Evolutionary conservation across 2,329 filamentous ascomycete genomes (phyloP).

Genomic region (Colletotrichum sp.): DNA sequence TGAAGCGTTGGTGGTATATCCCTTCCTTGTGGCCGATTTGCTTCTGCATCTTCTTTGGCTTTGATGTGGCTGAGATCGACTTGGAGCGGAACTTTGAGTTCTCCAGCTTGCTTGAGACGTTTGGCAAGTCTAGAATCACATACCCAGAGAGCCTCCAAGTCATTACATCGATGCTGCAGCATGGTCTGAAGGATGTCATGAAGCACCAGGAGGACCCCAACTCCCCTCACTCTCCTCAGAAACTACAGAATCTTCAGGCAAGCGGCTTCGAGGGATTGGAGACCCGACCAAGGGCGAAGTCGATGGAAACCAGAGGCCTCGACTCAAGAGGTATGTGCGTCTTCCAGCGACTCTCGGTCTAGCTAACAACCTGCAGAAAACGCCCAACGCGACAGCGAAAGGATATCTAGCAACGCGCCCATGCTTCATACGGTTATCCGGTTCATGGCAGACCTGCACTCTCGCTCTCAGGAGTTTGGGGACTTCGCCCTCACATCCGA

Average conservation of each 20-base stretch:
- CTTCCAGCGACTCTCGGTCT: background rate
- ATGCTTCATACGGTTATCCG: conserved; percentile 78
- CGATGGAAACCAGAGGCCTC: conserved; percentile 69
- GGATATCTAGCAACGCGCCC: conserved; percentile 56
- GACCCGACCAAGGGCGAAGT: conserved; percentile 56
- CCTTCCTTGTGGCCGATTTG: conserved; percentile 86
- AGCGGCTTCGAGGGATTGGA: conserved; percentile 27
- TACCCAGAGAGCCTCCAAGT: conserved; percentile 82
- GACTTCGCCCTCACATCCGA: conserved; percentile 83
- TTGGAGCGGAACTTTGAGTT: conserved; percentile 77
- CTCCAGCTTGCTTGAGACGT: conserved; percentile 74
- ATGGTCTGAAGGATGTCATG: conserved; percentile 75
- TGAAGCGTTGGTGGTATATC: conserved; percentile 89
- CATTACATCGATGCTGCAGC: conserved; percentile 85
- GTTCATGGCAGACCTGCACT: conserved; percentile 80
- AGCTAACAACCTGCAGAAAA: conserved; percentile 34
- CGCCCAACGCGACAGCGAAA: conserved; percentile 48
- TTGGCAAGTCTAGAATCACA: conserved; percentile 70
- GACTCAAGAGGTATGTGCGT: conserved; percentile 50
- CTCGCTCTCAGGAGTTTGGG: conserved; percentile 76
- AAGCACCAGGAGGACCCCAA: conserved; percentile 65
- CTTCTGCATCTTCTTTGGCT: conserved; percentile 86
- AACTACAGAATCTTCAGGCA: conserved; percentile 9
- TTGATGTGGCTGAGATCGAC: conserved; percentile 77
- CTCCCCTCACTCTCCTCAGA: conserved; percentile 59